A percentile compares a stretch with the other conserved stretches of the same genome.
These are phyloP conservation scores for Tilletia horrida DNA, from an alignment of 1,284 basidiomycete species.

Conservation along the genomic window DNA sequence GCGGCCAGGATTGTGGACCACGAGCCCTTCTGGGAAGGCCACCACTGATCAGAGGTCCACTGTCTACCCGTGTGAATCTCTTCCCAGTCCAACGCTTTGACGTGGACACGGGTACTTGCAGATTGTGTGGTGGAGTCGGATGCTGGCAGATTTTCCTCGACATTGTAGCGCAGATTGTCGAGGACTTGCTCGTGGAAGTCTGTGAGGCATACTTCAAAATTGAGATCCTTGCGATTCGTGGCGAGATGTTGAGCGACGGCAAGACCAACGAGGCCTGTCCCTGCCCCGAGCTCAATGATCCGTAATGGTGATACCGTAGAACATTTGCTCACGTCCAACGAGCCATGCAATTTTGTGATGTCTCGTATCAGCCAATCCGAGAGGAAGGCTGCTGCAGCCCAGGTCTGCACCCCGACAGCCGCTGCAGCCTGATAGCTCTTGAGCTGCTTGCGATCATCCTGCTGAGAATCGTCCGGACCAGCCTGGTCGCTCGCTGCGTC, in stretches of 20 bases:
- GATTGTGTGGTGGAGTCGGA: neutral
- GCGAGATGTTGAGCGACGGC: neutral
- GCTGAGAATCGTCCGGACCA: neutral
- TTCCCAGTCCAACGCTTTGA: conserved; percentile 11
- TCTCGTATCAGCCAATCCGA: neutral
- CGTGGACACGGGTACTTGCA: neutral
- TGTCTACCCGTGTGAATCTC: neutral
- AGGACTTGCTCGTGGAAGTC: conserved; percentile 4
- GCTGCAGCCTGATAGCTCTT: neutral
- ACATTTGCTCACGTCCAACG: neutral
- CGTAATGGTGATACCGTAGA: neutral
- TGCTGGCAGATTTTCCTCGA: neutral
- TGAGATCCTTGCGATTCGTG: neutral
- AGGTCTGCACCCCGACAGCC: conserved; percentile 3
- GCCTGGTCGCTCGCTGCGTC: neutral
- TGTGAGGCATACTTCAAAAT: neutral
- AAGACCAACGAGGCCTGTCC: neutral
- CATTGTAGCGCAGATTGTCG: neutral
- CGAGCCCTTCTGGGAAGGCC: neutral
- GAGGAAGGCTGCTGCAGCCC: conserved; percentile 3
- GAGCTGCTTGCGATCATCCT: neutral
- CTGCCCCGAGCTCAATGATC: neutral
- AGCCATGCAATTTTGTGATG: neutral
- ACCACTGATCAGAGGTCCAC: neutral
- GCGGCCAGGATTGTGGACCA: neutral